phyloP scores from a whole-genome alignment of 352 stramenopile genomes.

The Globisporangium paddicum region DNA sequence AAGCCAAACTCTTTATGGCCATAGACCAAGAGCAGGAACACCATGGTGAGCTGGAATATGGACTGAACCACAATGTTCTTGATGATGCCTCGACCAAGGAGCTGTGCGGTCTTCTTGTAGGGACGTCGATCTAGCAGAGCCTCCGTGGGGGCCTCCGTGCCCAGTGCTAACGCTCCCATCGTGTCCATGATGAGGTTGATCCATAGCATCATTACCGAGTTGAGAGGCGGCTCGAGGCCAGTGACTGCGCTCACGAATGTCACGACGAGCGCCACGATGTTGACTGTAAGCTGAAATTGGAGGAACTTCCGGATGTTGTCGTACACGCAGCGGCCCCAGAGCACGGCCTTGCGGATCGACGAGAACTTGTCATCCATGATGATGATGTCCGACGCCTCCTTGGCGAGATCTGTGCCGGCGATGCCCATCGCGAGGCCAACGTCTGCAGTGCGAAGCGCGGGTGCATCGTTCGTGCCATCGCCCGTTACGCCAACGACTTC shows the following conservation, averaged over 20 bases:
- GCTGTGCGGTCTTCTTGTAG: conserved; percentile 61
- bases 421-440: conserved; percentile 83
- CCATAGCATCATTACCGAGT: conserved; percentile 88
- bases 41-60: conserved; percentile 71
- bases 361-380: conserved; percentile 88
- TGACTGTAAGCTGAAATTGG: conserved; percentile 82
- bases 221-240: conserved; percentile 75
- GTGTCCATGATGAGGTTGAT: conserved; percentile 89
- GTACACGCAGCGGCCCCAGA: conserved; percentile 81
- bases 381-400: conserved; percentile 84
- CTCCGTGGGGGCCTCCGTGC: conserved; percentile 64
- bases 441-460: conserved; percentile 62
- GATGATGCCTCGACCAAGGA: conserved; percentile 59
- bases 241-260: conserved; percentile 80
- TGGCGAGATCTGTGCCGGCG: conserved; percentile 71
- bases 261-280: conserved; percentile 75
- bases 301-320: conserved; percentile 86
- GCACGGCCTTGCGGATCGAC: conserved; percentile 71
- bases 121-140: conserved; percentile 56
- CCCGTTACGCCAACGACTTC: conserved; percentile 80
- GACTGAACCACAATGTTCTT: conserved; percentile 78
- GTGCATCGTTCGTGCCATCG: conserved; percentile 79
- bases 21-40: conserved; percentile 77
- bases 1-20: conserved; percentile 57
- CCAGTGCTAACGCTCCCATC: conserved; percentile 68